Evolutionary conservation across 2,329 filamentous ascomycete species (phyloP), one percentile per base, ranked within the genome.

Genomic region (Fusarium pseudoanthophilum): DNA sequence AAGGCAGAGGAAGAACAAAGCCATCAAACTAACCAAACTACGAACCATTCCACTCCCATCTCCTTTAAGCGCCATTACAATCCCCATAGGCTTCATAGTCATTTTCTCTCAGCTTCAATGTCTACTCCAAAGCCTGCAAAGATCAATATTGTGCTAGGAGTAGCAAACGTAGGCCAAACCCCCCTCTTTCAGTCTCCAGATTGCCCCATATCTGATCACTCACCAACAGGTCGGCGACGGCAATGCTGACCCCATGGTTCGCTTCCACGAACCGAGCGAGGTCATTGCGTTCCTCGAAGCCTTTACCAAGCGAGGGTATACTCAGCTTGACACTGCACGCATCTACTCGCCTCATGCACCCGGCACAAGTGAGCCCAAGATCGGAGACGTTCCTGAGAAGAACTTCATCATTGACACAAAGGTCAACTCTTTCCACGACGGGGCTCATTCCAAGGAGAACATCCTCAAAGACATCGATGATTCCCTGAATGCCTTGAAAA

Each of bases 1-100:
- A 28, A 21, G 20, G 7, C 24, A 37, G 4, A 37, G 7, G 2
- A 15, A 26, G 4, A 4, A 9, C 10, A 37, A 26, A 37, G 7
- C 7, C 24, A 18, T 18, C 34, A 2, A 15, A 53, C 9, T 18
- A 2, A 37, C 1, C 36, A 37, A 39, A 13, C 24, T 16, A 14
- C 51, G 2, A 28, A 0, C 8, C 7, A 1, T 18, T 39, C 5
- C 2, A n/a, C 5, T 13, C 2, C 7, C 7, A 39, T 8, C 6
- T 16, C 5, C 0, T 7, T 21, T 2, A 7, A 9, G 10, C 0
- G 7, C 7, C 5, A 9, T 28, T 21, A 9, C 7, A 30, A 21
- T 21, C n/a, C 21, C 11, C 7, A 37, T 21, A 7, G 4, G 4
- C 2, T 28, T 28, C 5, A 16, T 21, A 16, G 2, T 21, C 3